Percentiles rank a stretch among this genome's conserved stretches.
Conservation (phyloP, 345 rosid species). For the Physaria fendleri region DNA sequence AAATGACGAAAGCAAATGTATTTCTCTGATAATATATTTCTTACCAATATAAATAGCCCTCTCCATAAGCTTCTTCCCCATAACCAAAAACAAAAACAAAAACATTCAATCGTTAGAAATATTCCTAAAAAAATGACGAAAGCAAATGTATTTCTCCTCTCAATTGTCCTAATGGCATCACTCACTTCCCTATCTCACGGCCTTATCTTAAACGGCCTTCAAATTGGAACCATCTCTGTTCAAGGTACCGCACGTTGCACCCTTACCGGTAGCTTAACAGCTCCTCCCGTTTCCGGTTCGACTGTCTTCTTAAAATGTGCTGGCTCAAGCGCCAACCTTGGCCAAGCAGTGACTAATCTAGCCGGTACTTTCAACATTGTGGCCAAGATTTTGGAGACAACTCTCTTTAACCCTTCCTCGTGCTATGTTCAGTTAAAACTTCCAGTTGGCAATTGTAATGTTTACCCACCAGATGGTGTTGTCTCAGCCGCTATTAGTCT, state of each 20-base stretch:
- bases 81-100: neutral
- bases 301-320: neutral
- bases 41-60: neutral
- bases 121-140: neutral
- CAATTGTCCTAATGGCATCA: conserved; percentile 5
- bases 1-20: neutral
- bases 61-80: neutral
- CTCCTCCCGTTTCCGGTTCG: neutral
- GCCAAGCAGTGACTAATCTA: neutral
- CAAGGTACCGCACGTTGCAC: neutral
- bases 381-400: neutral
- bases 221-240: neutral
- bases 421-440: neutral
- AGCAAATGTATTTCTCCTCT: neutral
- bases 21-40: neutral
- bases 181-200: neutral
- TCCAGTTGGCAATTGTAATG: neutral
- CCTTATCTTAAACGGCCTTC: neutral
- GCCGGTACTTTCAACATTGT: neutral
- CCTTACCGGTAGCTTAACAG: neutral
- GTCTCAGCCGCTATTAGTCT: neutral
- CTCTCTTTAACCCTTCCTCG: neutral
- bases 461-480: neutral
- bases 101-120: neutral
- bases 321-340: neutral